These are phyloP conservation scores for Ulota crispa DNA, from an alignment of 225 moss, liverwort and hornwort genomes.

Conservation along the genomic window DNA sequence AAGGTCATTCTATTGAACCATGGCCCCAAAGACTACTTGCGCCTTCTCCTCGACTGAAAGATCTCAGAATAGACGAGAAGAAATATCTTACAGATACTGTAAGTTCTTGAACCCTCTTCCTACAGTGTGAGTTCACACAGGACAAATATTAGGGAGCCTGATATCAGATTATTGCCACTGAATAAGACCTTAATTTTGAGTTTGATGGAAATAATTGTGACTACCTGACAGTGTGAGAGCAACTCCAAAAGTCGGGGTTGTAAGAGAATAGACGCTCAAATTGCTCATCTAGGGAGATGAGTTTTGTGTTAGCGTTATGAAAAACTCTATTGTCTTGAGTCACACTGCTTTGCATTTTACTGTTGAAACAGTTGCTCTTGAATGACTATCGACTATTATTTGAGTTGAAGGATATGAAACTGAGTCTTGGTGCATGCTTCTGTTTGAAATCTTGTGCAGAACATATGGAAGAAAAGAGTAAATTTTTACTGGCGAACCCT, in stretches of 20 bases:
- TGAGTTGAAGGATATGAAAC: neutral
- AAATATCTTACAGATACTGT: conserved; percentile 71
- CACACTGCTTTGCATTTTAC: neutral
- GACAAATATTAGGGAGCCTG: neutral
- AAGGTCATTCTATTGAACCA: conserved; percentile 57
- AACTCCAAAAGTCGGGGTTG: neutral
- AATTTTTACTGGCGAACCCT: conserved; percentile 74
- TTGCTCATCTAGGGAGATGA: neutral
- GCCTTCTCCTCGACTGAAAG: conserved; percentile 72
- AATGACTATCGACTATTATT: neutral
- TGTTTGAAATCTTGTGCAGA: conserved; percentile 45
- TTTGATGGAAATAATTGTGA: neutral
- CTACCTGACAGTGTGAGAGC: neutral
- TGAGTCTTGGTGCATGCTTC: neutral
- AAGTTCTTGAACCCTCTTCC: conserved; percentile 24
- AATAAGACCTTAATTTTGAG: neutral
- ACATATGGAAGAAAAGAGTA: conserved; percentile 75
- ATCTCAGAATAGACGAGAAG: conserved; percentile 60
- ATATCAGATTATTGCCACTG: neutral
- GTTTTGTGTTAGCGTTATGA: neutral
- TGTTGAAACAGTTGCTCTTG: neutral
- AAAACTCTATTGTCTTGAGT: neutral
- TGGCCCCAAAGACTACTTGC: conserved; percentile 79
- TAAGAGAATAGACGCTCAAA: neutral
- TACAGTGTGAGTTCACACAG: neutral